Conservation (phyloP, 2,329 filamentous ascomycete genomes). For the Blastomyces percursus region DNA sequence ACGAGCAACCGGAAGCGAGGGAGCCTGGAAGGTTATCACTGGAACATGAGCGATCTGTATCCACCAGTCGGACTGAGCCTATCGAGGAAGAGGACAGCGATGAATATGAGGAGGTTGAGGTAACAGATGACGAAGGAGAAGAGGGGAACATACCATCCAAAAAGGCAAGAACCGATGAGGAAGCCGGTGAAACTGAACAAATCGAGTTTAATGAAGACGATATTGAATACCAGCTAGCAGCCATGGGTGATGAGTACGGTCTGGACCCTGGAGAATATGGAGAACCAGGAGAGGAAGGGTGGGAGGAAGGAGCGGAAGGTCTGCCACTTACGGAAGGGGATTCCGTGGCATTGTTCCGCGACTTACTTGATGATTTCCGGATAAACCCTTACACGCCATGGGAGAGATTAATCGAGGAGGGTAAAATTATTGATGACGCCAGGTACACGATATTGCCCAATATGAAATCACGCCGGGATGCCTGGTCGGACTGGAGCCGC, state of each 20-base stretch:
- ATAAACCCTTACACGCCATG: constrained; percentile 85
- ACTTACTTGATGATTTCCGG: constrained; percentile 69
- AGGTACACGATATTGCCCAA: constrained; percentile 75
- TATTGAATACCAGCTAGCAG: constrained; percentile 80
- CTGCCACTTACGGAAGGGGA: constrained; percentile 63
- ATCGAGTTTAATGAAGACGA: constrained; percentile 90
- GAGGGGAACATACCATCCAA: constrained; percentile 37
- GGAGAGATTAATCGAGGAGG: constrained; percentile 79
- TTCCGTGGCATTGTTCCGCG: constrained; percentile 65
- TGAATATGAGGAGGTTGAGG: constrained; percentile 69
- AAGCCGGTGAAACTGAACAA: constrained; percentile 30
- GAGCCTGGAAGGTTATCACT: neutral
- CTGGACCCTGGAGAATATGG: constrained; percentile 68
- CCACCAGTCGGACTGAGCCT: constrained; percentile 1
- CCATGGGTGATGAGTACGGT: constrained; percentile 78
- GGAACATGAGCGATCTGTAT: neutral
- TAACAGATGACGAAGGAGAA: constrained; percentile 49
- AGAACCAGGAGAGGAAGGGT: constrained; percentile 42
- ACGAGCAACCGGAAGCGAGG: constrained; percentile 9
- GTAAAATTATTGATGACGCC: constrained; percentile 68
- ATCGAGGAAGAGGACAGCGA: constrained; percentile 45
- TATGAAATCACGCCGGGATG: constrained; percentile 70
- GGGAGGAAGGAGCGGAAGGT: constrained; percentile 57
- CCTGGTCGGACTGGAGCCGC: constrained; percentile 72
- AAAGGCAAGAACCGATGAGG: constrained; percentile 42